These are phyloP conservation scores for Acrocalymma vagum DNA, from an alignment of 2,329 filamentous ascomycete species.

Conservation along the genomic window DNA sequence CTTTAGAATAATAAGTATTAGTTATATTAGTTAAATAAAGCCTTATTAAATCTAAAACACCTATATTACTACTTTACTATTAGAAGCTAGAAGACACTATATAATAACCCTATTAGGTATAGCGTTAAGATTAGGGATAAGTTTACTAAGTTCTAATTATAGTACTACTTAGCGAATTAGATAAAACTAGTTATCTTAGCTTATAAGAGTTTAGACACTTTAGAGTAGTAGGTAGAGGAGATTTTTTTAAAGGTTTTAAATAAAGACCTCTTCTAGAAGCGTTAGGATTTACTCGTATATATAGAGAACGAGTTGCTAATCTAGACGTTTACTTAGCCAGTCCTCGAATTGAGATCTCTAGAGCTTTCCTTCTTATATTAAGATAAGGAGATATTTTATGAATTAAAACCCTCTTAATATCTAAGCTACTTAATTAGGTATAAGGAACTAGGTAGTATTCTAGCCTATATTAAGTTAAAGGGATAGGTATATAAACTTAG, in stretches of 20 bases:
- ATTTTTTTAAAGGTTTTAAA: slow-evolving; percentile 84
- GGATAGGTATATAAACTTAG: slow-evolving; percentile 88
- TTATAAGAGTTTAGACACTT: slow-evolving; percentile 79
- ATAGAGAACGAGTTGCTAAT: slow-evolving; percentile 69
- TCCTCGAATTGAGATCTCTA: slow-evolving; percentile 84
- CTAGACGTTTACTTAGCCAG: slow-evolving; percentile 87
- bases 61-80: slow-evolving; percentile 93
- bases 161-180: slow-evolving; percentile 89
- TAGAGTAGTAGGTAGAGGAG: slow-evolving; percentile 85
- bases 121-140: slow-evolving; percentile 88
- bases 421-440: slow-evolving; percentile 90
- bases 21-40: slow-evolving; percentile 86
- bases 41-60: slow-evolving; percentile 84
- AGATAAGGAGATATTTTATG: slow-evolving; percentile 81
- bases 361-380: slow-evolving; percentile 85
- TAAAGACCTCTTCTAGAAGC: slow-evolving; percentile 75
- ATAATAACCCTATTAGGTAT: slow-evolving; percentile 78
- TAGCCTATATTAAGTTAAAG: slow-evolving; percentile 88
- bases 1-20: slow-evolving; percentile 90
- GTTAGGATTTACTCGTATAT: slow-evolving; percentile 72
- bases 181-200: slow-evolving; percentile 93
- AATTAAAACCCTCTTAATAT: slow-evolving; percentile 84
- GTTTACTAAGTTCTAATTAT: slow-evolving; percentile 90
- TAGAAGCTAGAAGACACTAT: slow-evolving; percentile 85
- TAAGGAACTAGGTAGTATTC: slow-evolving; percentile 89